phyloP scores from a whole-genome alignment of 164 flowering plant genomes.

The Tinospora cordifolia region DNA sequence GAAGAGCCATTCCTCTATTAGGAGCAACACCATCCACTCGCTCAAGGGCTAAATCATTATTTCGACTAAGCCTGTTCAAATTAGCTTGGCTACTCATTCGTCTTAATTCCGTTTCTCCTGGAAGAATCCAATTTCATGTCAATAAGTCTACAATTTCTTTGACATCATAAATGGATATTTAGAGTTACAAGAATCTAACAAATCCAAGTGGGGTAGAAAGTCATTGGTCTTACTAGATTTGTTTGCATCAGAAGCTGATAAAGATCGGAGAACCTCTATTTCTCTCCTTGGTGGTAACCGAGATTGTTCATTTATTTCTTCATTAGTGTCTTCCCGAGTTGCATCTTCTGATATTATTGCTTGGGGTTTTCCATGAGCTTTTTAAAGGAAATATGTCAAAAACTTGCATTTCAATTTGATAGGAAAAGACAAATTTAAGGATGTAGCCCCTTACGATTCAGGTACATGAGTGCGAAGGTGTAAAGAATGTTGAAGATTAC shows the following conservation, averaged over 20 bases:
- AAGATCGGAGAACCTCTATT: slow-evolving; percentile 18
- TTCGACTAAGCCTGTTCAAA: slow-evolving; percentile 29
- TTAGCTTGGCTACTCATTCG: slow-evolving; percentile 47
- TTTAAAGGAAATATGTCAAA: not conserved
- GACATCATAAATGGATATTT: not conserved
- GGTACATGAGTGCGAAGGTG: slow-evolving; percentile 26
- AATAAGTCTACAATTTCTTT: not conserved
- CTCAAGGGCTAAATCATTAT: slow-evolving; percentile 39
- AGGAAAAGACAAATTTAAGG: not conserved
- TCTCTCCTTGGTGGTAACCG: slow-evolving; percentile 23
- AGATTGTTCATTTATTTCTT: slow-evolving; percentile 17
- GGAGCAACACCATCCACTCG: slow-evolving; percentile 55
- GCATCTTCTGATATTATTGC: slow-evolving; percentile 33
- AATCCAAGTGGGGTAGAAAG: not conserved
- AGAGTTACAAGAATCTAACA: not conserved
- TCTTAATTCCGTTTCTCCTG: slow-evolving; percentile 60
- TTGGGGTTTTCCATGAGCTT: slow-evolving; percentile 30
- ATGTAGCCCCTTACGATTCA: slow-evolving; percentile 23
- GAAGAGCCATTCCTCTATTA: slow-evolving; percentile 95
- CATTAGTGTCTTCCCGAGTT: slow-evolving; percentile 16
- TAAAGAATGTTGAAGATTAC: slow-evolving; percentile 28
- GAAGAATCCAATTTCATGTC: slow-evolving; percentile 3
- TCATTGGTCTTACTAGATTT: slow-evolving; percentile 42
- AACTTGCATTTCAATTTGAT: not conserved
- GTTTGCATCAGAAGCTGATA: slow-evolving; percentile 45